These are phyloP conservation scores for Solanum bukasovii DNA, from an alignment of 257 asterid species.

Conservation along the genomic window DNA sequence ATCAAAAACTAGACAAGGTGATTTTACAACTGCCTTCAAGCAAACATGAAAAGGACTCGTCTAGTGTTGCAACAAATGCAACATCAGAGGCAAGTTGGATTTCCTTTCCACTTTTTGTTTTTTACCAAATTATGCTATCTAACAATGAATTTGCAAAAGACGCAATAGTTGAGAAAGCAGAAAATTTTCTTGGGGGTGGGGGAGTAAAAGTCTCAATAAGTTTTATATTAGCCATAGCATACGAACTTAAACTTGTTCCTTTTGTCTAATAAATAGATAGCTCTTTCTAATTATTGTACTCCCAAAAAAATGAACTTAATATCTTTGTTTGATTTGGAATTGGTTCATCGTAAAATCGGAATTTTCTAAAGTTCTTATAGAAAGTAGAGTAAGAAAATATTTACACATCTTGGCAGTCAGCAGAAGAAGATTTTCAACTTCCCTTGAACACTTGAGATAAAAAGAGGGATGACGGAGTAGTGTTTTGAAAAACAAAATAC, in stretches of 20 bases:
- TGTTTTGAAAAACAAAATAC: not conserved
- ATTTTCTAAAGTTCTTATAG: not conserved
- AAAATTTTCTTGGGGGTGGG: not conserved
- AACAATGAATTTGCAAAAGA: not conserved
- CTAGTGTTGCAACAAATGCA: slow-evolving; percentile 25
- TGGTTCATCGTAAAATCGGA: not conserved
- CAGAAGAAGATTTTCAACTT: not conserved
- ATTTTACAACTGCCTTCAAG: slow-evolving; percentile 29
- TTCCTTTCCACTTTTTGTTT: not conserved
- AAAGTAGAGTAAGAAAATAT: not conserved
- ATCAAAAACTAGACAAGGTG: slow-evolving; percentile 47
- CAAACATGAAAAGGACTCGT: slow-evolving; percentile 21
- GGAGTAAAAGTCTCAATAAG: not conserved
- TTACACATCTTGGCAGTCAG: not conserved
- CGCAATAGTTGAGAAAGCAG: not conserved
- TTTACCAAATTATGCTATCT: not conserved
- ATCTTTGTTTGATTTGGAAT: not conserved
- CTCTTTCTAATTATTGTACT: not conserved
- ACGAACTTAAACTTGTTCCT: not conserved
- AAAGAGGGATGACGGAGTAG: not conserved
- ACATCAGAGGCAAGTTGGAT: slow-evolving; percentile 55
- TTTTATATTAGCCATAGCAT: not conserved
- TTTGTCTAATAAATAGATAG: not conserved
- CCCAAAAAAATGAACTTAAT: not conserved
- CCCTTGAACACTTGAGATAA: not conserved